Percentiles rank a stretch among this genome's conserved stretches.
phyloP scores from a whole-genome alignment of 768 basidiomycete genomes.

The Suillus sp. region DNA sequence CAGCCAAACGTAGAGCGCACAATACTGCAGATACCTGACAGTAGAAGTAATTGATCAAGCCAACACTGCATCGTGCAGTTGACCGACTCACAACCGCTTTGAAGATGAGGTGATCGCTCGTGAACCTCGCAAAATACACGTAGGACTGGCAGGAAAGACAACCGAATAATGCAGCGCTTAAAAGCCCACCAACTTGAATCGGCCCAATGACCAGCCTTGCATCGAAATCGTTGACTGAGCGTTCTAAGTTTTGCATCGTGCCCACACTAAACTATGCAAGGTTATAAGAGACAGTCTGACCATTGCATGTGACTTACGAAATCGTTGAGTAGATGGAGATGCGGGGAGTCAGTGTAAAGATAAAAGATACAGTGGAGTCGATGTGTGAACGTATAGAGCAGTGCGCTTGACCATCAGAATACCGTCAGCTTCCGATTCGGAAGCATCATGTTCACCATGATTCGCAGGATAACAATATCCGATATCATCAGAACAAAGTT shows the following conservation, averaged over 20 bases:
- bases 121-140: conserved; percentile 16
- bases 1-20: background rate
- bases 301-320: background rate
- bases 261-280: background rate
- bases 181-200: conserved; percentile 18
- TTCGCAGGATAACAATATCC: background rate
- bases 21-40: conserved; percentile 6
- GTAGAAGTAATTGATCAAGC: background rate
- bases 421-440: too few species aligned
- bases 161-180: conserved; percentile 18
- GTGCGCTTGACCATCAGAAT: background rate
- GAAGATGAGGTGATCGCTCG: conserved; percentile 1
- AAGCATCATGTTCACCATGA: too few species aligned
- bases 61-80: background rate
- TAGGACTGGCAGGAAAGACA: conserved; percentile 16
- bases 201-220: conserved; percentile 13
- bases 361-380: background rate
- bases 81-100: conserved; percentile 2
- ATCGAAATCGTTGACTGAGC: background rate
- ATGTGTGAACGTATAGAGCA: background rate
- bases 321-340: background rate
- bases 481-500: background rate
- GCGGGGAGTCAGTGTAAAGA: background rate
- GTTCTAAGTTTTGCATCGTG: background rate
- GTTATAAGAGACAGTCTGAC: background rate